Conservation (phyloP, 2,329 filamentous ascomycete species). For the Epicoccum nigrum region DNA sequence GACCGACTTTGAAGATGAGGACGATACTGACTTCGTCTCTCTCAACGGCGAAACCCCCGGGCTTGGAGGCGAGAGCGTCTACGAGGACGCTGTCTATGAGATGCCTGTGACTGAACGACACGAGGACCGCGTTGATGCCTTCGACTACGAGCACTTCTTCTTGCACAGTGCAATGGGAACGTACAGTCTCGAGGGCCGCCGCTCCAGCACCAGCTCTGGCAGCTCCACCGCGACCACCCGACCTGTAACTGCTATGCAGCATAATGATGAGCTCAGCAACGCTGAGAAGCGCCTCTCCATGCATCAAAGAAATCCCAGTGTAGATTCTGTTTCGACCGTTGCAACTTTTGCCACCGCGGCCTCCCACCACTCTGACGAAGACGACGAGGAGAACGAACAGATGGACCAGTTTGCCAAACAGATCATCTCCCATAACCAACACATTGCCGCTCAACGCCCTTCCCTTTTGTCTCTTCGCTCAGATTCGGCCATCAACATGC, state of each 20-base stretch:
- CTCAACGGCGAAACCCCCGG: conserved; percentile 37
- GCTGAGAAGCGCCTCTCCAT: conserved; percentile 37
- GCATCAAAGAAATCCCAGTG: conserved; percentile 61
- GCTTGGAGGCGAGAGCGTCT: conserved; percentile 45
- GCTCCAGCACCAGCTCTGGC: conserved; percentile 60
- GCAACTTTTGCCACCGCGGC: conserved; percentile 69
- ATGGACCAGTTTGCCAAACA: conserved; percentile 49
- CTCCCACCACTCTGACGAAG: conserved; percentile 54
- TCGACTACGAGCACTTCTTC: conserved; percentile 96
- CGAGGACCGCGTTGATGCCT: conserved; percentile 91
- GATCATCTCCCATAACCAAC: conserved; percentile 32
- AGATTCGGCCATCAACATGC: conserved; percentile 44
- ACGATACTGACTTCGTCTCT: conserved; percentile 51
- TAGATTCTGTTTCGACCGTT: conserved; percentile 65
- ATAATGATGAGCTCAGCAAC: conserved; percentile 25
- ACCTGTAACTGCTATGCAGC: conserved; percentile 39
- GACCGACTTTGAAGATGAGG: conserved; percentile 39
- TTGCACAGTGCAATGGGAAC: conserved; percentile 89
- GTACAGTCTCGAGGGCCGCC: conserved; percentile 64
- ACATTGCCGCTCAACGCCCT: conserved; percentile 21
- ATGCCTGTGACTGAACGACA: conserved; percentile 64
- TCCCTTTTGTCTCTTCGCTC: conserved; percentile 33
- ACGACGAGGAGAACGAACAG: conserved; percentile 50
- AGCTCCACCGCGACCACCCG: conserved; percentile 60
- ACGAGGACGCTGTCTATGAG: conserved; percentile 53